phyloP scores from a whole-genome alignment of 2,329 filamentous ascomycete genomes.

The Verticillium zaregamsianum region DNA sequence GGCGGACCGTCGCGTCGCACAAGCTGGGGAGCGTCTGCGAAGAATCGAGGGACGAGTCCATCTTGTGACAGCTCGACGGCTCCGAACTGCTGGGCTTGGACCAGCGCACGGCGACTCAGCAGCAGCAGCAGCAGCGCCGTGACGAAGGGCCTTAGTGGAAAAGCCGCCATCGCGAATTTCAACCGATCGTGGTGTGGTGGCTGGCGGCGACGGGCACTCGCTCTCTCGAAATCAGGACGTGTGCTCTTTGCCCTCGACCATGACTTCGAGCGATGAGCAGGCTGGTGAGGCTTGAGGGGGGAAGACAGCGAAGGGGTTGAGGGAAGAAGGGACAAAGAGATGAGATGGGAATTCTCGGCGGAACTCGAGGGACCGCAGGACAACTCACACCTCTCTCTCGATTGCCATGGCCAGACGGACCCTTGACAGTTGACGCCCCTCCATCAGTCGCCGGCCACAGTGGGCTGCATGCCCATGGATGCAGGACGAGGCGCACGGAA shows the following conservation, averaged over 20 bases:
- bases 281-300: no score
- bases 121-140: not conserved
- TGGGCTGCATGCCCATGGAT: not conserved
- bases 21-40: slow-evolving; percentile 9
- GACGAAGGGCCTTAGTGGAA: not conserved
- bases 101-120: not conserved
- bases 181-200: not conserved
- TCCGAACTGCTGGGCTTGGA: slow-evolving; percentile 5
- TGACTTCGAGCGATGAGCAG: not conserved
- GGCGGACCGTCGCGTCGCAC: slow-evolving; percentile 9
- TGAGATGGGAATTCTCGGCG: not conserved
- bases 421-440: not conserved
- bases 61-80: slow-evolving; percentile 9
- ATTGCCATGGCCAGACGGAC: not conserved
- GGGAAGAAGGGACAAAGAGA: not conserved
- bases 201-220: not conserved
- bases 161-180: not conserved
- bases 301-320: not conserved
- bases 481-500: not conserved
- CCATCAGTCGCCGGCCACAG: not conserved
- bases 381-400: not conserved
- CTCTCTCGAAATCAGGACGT: not conserved
- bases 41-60: slow-evolving; percentile 10
- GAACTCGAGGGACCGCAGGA: not conserved
- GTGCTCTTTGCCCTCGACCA: not conserved